Evolutionary conservation across 1,139 yeast species (phyloP).

Genomic region (Taphrina deformans): DNA sequence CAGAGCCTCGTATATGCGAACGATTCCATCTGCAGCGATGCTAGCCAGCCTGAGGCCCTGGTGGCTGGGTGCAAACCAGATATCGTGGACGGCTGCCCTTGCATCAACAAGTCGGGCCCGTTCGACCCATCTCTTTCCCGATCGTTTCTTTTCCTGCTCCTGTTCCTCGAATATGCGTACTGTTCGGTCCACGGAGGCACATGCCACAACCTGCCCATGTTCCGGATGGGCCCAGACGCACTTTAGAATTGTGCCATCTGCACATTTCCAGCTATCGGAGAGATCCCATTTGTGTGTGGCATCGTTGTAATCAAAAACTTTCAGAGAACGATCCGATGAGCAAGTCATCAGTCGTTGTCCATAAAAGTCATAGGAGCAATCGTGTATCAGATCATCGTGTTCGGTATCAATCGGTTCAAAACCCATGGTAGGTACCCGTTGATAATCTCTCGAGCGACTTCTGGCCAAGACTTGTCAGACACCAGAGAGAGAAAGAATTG

Average conservation of each 20-base stretch:
- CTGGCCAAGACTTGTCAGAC: not conserved
- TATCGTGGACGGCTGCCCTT: constrained; percentile 80
- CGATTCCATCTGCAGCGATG: constrained; percentile 84
- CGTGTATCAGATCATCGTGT: constrained; percentile 88
- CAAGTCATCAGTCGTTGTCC: constrained; percentile 89
- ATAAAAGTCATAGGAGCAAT: constrained; percentile 75
- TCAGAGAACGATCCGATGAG: constrained; percentile 87
- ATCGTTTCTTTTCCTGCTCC: constrained; percentile 32
- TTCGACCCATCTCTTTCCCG: constrained; percentile 72
- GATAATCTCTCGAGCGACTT: too few relatives aligned
- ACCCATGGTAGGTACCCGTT: not conserved
- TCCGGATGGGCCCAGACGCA: constrained; percentile 94
- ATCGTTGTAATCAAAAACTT: constrained; percentile 62
- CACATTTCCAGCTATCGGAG: constrained; percentile 92
- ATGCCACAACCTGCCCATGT: constrained; percentile 80
- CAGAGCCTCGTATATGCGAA: constrained; percentile 81
- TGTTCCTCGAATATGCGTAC: constrained; percentile 90
- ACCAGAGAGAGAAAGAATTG: too few relatives aligned
- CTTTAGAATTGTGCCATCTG: constrained; percentile 80
- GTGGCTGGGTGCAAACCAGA: constrained; percentile 84
- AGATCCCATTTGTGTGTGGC: constrained; percentile 62
- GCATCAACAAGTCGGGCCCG: constrained; percentile 37
- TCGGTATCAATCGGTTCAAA: constrained; percentile 59
- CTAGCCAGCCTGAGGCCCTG: constrained; percentile 80
- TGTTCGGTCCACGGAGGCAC: constrained; percentile 86